Evolutionary conservation across 2,329 filamentous ascomycete genomes (phyloP), one percentile per base, ranked within the genome.

Genomic region (Nigrospora oryzae): DNA sequence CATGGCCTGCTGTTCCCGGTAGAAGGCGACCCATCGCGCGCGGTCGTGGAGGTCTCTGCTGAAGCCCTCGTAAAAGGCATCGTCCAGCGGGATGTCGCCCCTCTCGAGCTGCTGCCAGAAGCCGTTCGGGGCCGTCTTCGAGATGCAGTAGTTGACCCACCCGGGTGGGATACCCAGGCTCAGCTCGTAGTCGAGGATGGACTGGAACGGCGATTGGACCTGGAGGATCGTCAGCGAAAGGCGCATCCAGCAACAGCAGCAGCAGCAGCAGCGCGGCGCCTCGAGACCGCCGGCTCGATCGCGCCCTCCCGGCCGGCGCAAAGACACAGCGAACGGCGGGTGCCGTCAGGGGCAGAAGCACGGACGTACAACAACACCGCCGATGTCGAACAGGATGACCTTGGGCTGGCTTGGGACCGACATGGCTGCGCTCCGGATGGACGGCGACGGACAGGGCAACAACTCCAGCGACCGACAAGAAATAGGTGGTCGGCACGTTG

Each of bases 121-220:
- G 36, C 93, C 93, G 52, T 81, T 67, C 2, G 89, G 89, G 0
- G 83, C 79, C 3, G 84, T 82, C 55, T 78, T 77, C 43, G 88
- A 89, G 59, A 97, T 93, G 54, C 86, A 86, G 67, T 85, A 84
- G 70, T 97, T 97, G 56, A 97, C 76, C 83, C 89, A 97, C 58
- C 90, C 91, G 4, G 81, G 74, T 1, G 90, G 91, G 41, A 97
- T 91, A 36, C 75, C 74, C 46, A 86, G 73, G 48, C 76, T 70
- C 44, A 83, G 68, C 62, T 97, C 93, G 63, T 96, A 96, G 66
- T 95, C 85, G 46, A 95, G 74, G 56, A 98, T 97, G 2, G 87
- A 83, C 68, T 95, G 89, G 58, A 98, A 90, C 11, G 93, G 93
- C 1, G 89, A 96, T 19, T 85, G 72, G 44, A 96, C 89, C 90